These are phyloP conservation scores for Tolypocladium cylindrosporum DNA, from an alignment of 2,329 filamentous ascomycete species.

Conservation along the genomic window DNA sequence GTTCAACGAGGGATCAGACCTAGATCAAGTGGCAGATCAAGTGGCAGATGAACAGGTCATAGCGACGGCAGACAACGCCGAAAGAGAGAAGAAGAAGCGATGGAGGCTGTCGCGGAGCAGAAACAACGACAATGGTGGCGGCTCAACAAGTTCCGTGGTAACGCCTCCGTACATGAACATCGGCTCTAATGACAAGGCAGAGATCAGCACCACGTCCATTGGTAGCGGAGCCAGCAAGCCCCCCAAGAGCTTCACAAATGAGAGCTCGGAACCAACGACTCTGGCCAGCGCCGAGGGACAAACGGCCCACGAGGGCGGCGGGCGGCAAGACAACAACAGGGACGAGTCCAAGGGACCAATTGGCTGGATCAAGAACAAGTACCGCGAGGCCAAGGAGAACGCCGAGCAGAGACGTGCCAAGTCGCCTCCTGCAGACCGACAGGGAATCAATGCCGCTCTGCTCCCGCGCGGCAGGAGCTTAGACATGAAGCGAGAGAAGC, in stretches of 20 bases:
- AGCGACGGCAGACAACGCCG: conserved; percentile 32
- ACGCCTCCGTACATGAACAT: conserved; percentile 35
- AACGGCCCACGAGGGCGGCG: conserved; percentile 25
- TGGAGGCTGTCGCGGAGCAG: conserved; percentile 60
- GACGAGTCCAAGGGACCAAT: conserved; percentile 43
- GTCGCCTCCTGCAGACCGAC: conserved; percentile 38
- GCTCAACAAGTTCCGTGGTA: conserved; percentile 28
- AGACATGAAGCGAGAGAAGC: conserved; percentile 32
- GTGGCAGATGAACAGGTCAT: conserved; percentile 44
- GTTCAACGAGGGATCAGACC: conserved; percentile 72
- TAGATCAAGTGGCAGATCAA: conserved; percentile 42
- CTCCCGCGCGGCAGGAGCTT: conserved; percentile 35
- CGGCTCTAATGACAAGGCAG: conserved; percentile 54
- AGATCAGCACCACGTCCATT: conserved; percentile 58
- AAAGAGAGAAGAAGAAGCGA: conserved; percentile 60
- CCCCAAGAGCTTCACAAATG: conserved; percentile 40
- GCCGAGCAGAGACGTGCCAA: conserved; percentile 45
- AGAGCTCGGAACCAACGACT: conserved; percentile 35
- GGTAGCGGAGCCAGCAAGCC: conserved; percentile 46
- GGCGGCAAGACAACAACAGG: conserved; percentile 24
- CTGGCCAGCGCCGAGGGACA: conserved; percentile 28
- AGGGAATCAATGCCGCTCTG: conserved; percentile 16
- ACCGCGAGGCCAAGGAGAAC: conserved; percentile 48
- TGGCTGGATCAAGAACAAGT: conserved; percentile 51
- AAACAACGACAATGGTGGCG: conserved; percentile 44